A percentile compares a stretch with the other conserved stretches of the same genome.
These are phyloP conservation scores for Inga laurina DNA, from an alignment of 306 rosid genomes.

Conservation along the genomic window DNA sequence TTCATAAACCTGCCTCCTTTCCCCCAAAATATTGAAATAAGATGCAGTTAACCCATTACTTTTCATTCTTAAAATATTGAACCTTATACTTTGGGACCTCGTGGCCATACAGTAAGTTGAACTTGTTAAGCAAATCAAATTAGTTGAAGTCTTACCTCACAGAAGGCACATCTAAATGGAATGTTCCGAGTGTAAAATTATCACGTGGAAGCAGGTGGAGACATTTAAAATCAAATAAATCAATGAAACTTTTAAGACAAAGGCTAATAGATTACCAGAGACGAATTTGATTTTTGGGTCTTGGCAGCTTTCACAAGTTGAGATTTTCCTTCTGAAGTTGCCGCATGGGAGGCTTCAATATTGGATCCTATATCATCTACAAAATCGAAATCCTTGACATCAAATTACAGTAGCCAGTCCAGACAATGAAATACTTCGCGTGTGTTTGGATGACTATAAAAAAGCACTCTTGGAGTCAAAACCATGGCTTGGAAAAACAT, in stretches of 20 bases:
- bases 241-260: neutral
- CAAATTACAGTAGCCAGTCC: conserved; percentile 33
- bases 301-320: conserved; percentile 88
- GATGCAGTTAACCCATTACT: neutral
- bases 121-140: neutral
- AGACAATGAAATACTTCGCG: neutral
- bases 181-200: neutral
- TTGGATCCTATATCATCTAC: conserved; percentile 88
- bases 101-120: conserved; percentile 15
- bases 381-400: conserved; percentile 28
- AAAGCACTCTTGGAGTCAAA: no score
- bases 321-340: conserved; percentile 77
- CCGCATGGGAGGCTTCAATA: conserved; percentile 76
- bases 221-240: neutral
- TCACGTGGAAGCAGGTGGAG: conserved; percentile 9
- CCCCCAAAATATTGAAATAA: conserved; percentile 2
- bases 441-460: no score
- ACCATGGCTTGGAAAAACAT: no score
- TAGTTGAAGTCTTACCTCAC: neutral
- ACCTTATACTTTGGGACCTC: neutral
- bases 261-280: conserved; percentile 64
- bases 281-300: conserved; percentile 90
- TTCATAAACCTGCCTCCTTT: neutral
- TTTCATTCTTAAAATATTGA: conserved; percentile 1
- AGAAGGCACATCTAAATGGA: conserved; percentile 2